Evolutionary conservation across 176 grass and related monocot genomes (phyloP).

Genomic region (Chrysopogon serrulatus): DNA sequence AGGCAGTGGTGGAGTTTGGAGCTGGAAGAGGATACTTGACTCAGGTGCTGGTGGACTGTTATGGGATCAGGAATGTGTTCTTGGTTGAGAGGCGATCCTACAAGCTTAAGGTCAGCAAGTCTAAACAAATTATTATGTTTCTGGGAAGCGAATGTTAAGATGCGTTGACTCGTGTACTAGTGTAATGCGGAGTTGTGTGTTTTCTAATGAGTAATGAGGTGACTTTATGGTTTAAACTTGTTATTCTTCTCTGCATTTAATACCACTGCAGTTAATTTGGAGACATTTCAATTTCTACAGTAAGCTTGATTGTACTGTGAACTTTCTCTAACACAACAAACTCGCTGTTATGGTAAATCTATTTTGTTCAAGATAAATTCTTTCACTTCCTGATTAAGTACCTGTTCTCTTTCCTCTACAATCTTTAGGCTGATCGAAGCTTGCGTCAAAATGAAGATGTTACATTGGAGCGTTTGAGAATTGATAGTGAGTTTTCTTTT

Average conservation of each 20-base stretch:
- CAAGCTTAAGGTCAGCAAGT: slow-evolving; percentile 74
- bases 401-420: slow-evolving; percentile 9
- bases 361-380: not conserved
- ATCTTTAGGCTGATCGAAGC: slow-evolving; percentile 85
- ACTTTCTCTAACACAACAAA: not conserved
- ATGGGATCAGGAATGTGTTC: slow-evolving; percentile 53
- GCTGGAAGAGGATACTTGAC: slow-evolving; percentile 97
- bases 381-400: not conserved
- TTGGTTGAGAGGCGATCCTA: slow-evolving; percentile 77
- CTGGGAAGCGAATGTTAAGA: not conserved
- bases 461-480: slow-evolving; percentile 78
- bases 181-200: not conserved
- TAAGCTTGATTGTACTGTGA: not conserved
- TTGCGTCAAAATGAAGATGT: slow-evolving; percentile 80
- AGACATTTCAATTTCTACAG: not conserved
- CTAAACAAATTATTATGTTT: not conserved
- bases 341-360: not conserved
- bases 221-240: not conserved
- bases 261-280: not conserved
- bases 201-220: not conserved
- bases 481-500: slow-evolving; percentile 77
- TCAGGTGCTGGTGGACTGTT: slow-evolving; percentile 87
- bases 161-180: not conserved
- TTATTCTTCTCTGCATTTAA: not conserved
- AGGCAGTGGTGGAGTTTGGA: slow-evolving; percentile 81